Percentiles rank a stretch among this genome's conserved stretches.
These are phyloP conservation scores for Fusarium oligoseptatum DNA, from an alignment of 2,329 filamentous ascomycete genomes.

Conservation along the genomic window DNA sequence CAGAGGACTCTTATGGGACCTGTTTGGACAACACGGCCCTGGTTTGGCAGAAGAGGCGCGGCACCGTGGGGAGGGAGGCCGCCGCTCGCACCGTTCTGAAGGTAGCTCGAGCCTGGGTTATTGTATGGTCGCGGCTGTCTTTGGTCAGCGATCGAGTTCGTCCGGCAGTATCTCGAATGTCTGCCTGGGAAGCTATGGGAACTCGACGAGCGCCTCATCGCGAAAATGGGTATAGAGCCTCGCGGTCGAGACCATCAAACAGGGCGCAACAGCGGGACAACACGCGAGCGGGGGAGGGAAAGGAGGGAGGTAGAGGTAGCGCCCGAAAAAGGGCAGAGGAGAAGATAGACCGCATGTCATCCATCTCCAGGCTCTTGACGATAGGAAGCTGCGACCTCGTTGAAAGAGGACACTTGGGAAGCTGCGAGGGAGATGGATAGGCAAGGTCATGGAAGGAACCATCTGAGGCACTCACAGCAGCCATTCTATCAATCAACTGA, in stretches of 20 bases:
- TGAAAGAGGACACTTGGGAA: slow-evolving; percentile 2
- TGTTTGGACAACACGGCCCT: slow-evolving; percentile 75
- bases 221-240: slow-evolving; percentile 31
- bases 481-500: slow-evolving; percentile 56
- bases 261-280: slow-evolving; percentile 39
- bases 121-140: slow-evolving; percentile 60
- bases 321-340: not conserved
- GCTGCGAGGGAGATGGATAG: slow-evolving; percentile 21
- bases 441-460: slow-evolving; percentile 32
- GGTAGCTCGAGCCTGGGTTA: slow-evolving; percentile 69
- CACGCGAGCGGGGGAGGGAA: slow-evolving; percentile 37
- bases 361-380: not conserved
- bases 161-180: not conserved
- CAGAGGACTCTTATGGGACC: slow-evolving; percentile 77
- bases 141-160: slow-evolving; percentile 39
- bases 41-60: slow-evolving; percentile 75
- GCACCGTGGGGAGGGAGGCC: slow-evolving; percentile 69
- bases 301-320: slow-evolving; percentile 7
- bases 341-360: not conserved
- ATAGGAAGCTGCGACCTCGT: slow-evolving; percentile 17
- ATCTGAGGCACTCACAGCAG: slow-evolving; percentile 55
- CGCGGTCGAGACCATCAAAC: slow-evolving; percentile 31
- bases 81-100: slow-evolving; percentile 72
- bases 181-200: not conserved
- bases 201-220: slow-evolving; percentile 13